phyloP scores from a whole-genome alignment of 1,284 basidiomycete genomes.

The Leccinum subspadiceum region DNA sequence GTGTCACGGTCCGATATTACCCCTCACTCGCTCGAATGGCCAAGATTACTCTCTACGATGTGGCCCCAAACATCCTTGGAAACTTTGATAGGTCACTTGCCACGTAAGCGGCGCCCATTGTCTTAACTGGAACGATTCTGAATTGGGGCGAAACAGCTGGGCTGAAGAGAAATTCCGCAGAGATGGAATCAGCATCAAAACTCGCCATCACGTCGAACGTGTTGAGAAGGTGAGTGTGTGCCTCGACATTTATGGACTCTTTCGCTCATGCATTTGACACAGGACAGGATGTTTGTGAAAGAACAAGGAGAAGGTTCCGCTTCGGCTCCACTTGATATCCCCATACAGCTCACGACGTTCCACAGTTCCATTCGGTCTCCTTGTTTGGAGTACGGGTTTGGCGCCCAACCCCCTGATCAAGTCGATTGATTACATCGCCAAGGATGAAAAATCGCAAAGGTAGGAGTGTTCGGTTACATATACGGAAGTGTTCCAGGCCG shows the following conservation, averaged over 20 bases:
- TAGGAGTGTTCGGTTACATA: constrained; percentile 30
- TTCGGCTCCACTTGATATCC: constrained; percentile 14
- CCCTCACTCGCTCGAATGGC: constrained; percentile 61
- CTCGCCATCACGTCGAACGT: constrained; percentile 76
- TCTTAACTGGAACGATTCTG: constrained; percentile 8
- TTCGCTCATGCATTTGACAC: constrained; percentile 19
- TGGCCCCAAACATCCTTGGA: constrained; percentile 77
- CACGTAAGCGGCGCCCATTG: constrained; percentile 42
- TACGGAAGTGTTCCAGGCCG: constrained; percentile 10
- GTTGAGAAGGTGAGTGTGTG: constrained; percentile 57
- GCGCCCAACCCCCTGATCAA: constrained; percentile 76
- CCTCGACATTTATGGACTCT: constrained; percentile 7
- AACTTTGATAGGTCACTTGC: constrained; percentile 72
- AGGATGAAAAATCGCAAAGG: constrained; percentile 63
- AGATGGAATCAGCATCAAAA: constrained; percentile 76
- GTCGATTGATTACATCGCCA: constrained; percentile 56
- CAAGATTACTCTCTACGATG: constrained; percentile 79
- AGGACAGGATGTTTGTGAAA: constrained; percentile 59
- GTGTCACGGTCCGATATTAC: constrained; percentile 42
- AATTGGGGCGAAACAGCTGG: constrained; percentile 44
- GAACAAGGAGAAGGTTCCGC: constrained; percentile 59
- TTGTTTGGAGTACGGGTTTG: constrained; percentile 87
- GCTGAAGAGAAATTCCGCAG: constrained; percentile 73
- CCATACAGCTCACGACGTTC: constrained; percentile 13
- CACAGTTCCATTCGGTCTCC: constrained; percentile 73